Evolutionary conservation across 163 green algal species (phyloP).

Genomic region (Chloromonas sp.): DNA sequence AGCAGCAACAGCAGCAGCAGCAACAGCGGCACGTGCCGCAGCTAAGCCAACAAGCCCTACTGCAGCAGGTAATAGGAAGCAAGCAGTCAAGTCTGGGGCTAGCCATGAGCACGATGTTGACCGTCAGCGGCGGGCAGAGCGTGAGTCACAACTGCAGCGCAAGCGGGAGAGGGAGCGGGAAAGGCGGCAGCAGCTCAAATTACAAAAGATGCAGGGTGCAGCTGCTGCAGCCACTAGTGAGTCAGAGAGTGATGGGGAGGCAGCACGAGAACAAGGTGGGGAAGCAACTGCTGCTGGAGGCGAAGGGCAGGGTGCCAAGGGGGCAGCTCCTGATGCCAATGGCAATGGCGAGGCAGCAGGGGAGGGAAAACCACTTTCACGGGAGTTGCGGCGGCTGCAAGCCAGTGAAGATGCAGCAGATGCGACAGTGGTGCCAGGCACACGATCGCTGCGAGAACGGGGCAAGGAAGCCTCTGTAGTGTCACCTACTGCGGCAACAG

Average conservation of each 20-base stretch:
- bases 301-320: background rate
- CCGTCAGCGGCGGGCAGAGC: conserved; percentile 3
- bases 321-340: background rate
- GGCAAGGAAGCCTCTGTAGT: background rate
- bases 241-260: background rate
- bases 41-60: too few species aligned
- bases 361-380: background rate
- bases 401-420: background rate
- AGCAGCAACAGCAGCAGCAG: conserved; percentile 6
- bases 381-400: background rate
- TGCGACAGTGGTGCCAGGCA: background rate
- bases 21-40: background rate
- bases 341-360: background rate
- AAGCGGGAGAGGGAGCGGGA: conserved; percentile 15
- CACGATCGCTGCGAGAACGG: background rate
- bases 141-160: conserved; percentile 21
- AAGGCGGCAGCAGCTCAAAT: conserved; percentile 4
- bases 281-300: background rate
- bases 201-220: background rate
- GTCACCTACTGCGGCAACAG: too few species aligned
- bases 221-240: background rate
- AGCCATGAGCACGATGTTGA: background rate
- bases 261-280: too few species aligned
- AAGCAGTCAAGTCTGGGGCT: too few species aligned
- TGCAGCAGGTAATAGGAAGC: too few species aligned